Evolutionary conservation across 805 yeast species (phyloP).

Genomic region (Candida loeiensis): DNA sequence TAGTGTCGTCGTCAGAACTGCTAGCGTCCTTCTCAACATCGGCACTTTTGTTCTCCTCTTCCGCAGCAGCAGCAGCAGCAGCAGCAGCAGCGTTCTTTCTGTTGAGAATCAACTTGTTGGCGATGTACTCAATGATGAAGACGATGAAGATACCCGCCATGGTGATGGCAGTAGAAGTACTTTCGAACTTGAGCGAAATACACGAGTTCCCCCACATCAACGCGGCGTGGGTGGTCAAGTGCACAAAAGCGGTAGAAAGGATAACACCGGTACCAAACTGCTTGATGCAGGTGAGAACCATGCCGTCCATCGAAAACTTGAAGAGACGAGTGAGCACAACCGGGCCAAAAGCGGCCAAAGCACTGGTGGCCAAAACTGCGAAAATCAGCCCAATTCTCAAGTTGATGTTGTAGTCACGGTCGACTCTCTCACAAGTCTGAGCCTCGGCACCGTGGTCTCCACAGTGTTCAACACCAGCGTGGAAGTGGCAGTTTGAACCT

Average conservation of each 20-base stretch:
- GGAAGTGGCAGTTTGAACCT: conserved; percentile 22
- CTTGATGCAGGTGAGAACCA: conserved; percentile 4
- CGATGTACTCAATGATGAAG: conserved; percentile 20
- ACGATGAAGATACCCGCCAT: conserved; percentile 29
- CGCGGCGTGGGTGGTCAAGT: conserved; percentile 24
- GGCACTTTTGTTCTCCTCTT: no score
- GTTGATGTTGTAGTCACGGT: conserved; percentile 25
- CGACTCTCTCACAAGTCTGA: conserved; percentile 20
- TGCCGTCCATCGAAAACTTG: conserved; percentile 4
- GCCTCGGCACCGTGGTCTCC: conserved; percentile 4
- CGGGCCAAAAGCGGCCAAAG: conserved; percentile 33
- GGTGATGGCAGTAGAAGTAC: conserved; percentile 24
- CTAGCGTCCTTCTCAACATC: not conserved
- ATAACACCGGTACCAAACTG: conserved; percentile 31
- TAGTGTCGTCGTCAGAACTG: not conserved
- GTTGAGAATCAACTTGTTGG: not conserved
- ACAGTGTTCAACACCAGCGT: conserved; percentile 34
- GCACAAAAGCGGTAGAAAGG: conserved; percentile 32
- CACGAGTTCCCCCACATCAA: conserved; percentile 27
- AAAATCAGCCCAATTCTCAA: conserved; percentile 31
- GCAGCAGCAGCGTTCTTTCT: not conserved
- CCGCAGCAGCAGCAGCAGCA: no score
- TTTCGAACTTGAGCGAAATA: conserved; percentile 22
- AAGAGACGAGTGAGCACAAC: conserved; percentile 20
- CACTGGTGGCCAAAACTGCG: conserved; percentile 32